Base-by-base conservation (phyloP, 2,329 filamentous ascomycete genomes). In the Aspergillus felis region DNA sequence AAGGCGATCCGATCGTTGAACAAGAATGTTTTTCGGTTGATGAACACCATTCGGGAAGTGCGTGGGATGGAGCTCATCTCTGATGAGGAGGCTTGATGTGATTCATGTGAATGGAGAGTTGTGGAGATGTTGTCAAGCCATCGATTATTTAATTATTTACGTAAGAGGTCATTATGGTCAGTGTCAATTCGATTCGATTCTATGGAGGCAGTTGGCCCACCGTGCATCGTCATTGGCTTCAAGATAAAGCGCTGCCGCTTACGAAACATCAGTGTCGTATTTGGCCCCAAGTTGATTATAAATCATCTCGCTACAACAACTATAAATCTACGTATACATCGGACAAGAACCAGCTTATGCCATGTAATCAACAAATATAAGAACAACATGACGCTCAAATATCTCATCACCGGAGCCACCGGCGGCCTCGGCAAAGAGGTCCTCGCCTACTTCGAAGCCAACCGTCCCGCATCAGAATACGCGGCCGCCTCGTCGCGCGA, bases 401-500 rank as follows among this genome's bases (percentile, higher is more conserved):
- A 74, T 57, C 71, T 76, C 54, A 63, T 76, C 28, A 73, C 69
- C 20, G 74, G 74, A 5, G 72, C 70, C 6, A 75, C 74, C 1
- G 72, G 74, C 25, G 74, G 71, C 3, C 70, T 76, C 0, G 74
- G 74, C 20, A 63, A 66, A 4, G 64, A 66, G 29, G 67, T 75
- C 12, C 64, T 76, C 1, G 60, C 65, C 10, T 69, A 75, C 51
- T 64, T 76, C 14, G 63, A 65, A 53, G 64, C 62, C 14, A 66
- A 70, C 24, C 67, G 80, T 29, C 73, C 78, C 3, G 57, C 75
- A 32, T 68, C 77, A n/a, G 70, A 78, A 60, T 72, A 83, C 64
- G 74, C 81, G 56, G 78, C 82, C 41, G 78, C 82, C 38, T 81
- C 77, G 17, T 79, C 81, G 14, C 68, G 72, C 22, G 72, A 76